These are phyloP conservation scores for Arthrobotrys iridis DNA, from an alignment of 2,329 filamentous ascomycete species.

Conservation along the genomic window DNA sequence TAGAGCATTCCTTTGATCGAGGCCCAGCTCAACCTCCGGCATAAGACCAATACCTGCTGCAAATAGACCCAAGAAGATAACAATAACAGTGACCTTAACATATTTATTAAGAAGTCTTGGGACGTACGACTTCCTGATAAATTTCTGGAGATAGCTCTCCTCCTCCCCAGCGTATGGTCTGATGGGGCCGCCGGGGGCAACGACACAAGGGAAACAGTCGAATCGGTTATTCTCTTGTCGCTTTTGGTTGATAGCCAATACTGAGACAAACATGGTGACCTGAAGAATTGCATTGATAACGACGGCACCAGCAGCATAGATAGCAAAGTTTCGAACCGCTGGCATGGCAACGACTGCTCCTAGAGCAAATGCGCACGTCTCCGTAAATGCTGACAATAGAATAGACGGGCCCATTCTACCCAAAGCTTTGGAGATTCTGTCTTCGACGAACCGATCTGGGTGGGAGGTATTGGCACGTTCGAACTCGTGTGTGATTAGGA, in stretches of 20 bases:
- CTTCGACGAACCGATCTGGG: slow-evolving; percentile 85
- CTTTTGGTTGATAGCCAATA: slow-evolving; percentile 88
- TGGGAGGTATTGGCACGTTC: slow-evolving; percentile 93
- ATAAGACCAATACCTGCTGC: slow-evolving; percentile 85
- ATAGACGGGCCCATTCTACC: slow-evolving; percentile 98
- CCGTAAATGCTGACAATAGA: slow-evolving; percentile 90
- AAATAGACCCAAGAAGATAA: slow-evolving; percentile 86
- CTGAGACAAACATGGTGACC: slow-evolving; percentile 95
- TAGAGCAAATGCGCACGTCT: slow-evolving; percentile 91
- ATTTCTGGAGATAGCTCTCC: slow-evolving; percentile 82
- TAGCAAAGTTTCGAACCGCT: slow-evolving; percentile 94
- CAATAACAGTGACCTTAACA: slow-evolving; percentile 78
- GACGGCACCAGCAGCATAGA: slow-evolving; percentile 94
- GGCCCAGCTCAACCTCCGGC: slow-evolving; percentile 81
- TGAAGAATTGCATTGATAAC: slow-evolving; percentile 97
- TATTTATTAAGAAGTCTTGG: slow-evolving; percentile 81
- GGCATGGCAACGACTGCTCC: slow-evolving; percentile 97
- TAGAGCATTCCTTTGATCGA: slow-evolving; percentile 90
- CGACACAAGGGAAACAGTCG: slow-evolving; percentile 91
- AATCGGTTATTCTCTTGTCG: slow-evolving; percentile 87
- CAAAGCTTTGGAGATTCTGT: slow-evolving; percentile 85
- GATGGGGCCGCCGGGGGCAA: slow-evolving; percentile 68
- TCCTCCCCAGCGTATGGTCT: slow-evolving; percentile 80
- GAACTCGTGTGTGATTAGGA: slow-evolving; percentile 97
- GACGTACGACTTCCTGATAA: slow-evolving; percentile 91